These are phyloP conservation scores for Cryptosporidium sp. DNA, from an alignment of 169 alveolate species.

Conservation along the genomic window DNA sequence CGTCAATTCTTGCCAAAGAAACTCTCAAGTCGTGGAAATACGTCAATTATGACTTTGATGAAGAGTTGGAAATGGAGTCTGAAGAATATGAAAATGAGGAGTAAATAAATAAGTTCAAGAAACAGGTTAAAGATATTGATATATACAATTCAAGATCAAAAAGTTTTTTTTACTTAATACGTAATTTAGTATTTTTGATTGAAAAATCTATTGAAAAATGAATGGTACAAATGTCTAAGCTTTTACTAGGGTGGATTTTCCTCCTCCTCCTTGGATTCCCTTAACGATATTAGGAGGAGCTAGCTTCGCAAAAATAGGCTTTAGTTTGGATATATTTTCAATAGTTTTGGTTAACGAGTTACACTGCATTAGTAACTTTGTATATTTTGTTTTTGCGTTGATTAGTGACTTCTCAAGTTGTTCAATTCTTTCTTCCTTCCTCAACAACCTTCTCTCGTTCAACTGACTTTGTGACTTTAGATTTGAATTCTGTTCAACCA, in stretches of 20 bases:
- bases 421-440: slow-evolving; percentile 80
- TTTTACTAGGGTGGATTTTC: slow-evolving; percentile 48
- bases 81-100: slow-evolving; percentile 24
- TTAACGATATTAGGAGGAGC: slow-evolving; percentile 75
- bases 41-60: slow-evolving; percentile 26
- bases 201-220: background rate
- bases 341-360: slow-evolving; percentile 77
- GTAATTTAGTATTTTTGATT: background rate
- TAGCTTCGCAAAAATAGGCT: slow-evolving; percentile 55
- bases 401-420: slow-evolving; percentile 77
- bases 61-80: slow-evolving; percentile 12
- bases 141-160: background rate
- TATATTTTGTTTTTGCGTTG: slow-evolving; percentile 78
- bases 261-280: slow-evolving; percentile 75
- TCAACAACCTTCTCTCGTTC: slow-evolving; percentile 77
- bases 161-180: background rate
- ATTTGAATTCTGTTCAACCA: slow-evolving; percentile 78
- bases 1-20: slow-evolving; percentile 39
- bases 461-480: slow-evolving; percentile 74
- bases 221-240: slow-evolving; percentile 3
- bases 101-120: background rate
- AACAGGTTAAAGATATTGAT: background rate
- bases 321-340: slow-evolving; percentile 65
- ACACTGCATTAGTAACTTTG: slow-evolving; percentile 77
- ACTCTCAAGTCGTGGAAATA: slow-evolving; percentile 70